Percentiles rank a stretch among this genome's conserved stretches.
Evolutionary conservation across 768 basidiomycete genomes (phyloP).

Genomic region (Auricularia sp.): DNA sequence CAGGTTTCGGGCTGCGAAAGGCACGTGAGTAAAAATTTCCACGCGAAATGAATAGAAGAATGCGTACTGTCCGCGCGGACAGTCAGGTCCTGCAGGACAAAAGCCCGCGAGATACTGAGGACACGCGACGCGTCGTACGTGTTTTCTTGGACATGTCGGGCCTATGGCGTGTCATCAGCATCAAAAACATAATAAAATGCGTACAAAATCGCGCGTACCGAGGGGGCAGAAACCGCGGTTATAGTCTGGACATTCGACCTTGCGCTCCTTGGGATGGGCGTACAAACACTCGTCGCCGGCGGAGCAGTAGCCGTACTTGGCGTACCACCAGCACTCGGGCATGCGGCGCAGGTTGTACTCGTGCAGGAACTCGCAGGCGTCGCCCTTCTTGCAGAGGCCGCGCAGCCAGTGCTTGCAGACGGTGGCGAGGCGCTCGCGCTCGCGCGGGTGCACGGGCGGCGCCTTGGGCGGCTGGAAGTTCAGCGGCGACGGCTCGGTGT

Average conservation of each 20-base stretch:
- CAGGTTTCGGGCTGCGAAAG: constrained; percentile 5
- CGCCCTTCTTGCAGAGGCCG: constrained; percentile 96
- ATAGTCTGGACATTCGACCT: constrained; percentile 91
- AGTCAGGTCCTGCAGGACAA: constrained; percentile 84
- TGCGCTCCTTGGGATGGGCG: constrained; percentile 85
- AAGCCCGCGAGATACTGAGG: constrained; percentile 87
- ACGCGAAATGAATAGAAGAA: constrained; percentile 2
- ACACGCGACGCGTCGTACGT: constrained; percentile 84
- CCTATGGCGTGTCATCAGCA: constrained; percentile 34
- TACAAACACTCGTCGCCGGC: constrained; percentile 97
- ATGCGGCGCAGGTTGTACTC: constrained; percentile 96
- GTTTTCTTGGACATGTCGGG: constrained; percentile 82
- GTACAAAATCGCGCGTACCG: constrained; percentile 40
- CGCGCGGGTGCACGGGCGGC: constrained; percentile 71
- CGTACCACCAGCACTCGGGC: constrained; percentile 99
- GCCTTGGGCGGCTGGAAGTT: constrained; percentile 89
- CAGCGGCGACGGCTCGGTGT: constrained; percentile 75
- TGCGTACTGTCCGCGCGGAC: constrained; percentile 81
- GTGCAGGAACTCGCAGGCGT: constrained; percentile 96
- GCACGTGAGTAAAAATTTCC: too few relatives aligned
- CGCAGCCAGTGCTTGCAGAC: constrained; percentile 99
- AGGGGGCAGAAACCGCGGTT: constrained; percentile 91
- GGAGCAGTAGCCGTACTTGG: constrained; percentile 95
- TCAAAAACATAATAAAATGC: neutral
- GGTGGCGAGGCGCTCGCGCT: constrained; percentile 74